Conservation (phyloP, 495 filamentous ascomycete genomes). For the Amorphotheca resinae region DNA sequence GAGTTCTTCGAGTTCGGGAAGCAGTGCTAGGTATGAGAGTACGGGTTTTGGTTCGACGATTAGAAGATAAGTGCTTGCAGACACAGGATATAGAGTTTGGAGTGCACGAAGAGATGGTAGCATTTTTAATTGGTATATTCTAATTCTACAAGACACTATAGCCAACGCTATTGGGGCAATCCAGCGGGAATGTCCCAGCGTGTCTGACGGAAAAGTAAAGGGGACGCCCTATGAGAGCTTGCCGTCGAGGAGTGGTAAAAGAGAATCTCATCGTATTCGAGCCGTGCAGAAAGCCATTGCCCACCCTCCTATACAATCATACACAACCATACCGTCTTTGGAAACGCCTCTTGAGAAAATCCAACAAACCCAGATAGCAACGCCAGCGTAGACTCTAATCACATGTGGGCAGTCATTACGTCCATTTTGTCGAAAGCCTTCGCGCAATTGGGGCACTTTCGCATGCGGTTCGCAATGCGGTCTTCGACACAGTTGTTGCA, state of each 20-base stretch:
- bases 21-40: conserved; percentile 47
- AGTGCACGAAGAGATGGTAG: not conserved
- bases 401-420: conserved; percentile 54
- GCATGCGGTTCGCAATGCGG: conserved; percentile 70
- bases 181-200: not conserved
- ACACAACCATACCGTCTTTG: conserved; percentile 13
- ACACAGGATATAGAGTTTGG: not conserved
- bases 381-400: conserved; percentile 12
- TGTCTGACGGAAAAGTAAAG: conserved; percentile 5
- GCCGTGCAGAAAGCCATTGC: conserved; percentile 9
- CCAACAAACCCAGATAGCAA: conserved; percentile 2
- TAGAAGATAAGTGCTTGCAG: conserved; percentile 40
- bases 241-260: conserved; percentile 8
- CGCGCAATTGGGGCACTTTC: conserved; percentile 91
- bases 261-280: conserved; percentile 4
- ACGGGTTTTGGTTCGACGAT: conserved; percentile 87
- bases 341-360: conserved; percentile 6
- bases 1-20: conserved; percentile 21
- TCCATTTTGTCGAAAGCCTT: conserved; percentile 82
- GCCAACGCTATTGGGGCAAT: conserved; percentile 4
- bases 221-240: conserved; percentile 1
- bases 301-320: conserved; percentile 18
- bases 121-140: conserved; percentile 2
- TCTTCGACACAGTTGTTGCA: conserved; percentile 83
- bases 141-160: conserved; percentile 12